Base-by-base conservation (phyloP, 2,329 filamentous ascomycete genomes). In the Keithomyces neogunnii region DNA sequence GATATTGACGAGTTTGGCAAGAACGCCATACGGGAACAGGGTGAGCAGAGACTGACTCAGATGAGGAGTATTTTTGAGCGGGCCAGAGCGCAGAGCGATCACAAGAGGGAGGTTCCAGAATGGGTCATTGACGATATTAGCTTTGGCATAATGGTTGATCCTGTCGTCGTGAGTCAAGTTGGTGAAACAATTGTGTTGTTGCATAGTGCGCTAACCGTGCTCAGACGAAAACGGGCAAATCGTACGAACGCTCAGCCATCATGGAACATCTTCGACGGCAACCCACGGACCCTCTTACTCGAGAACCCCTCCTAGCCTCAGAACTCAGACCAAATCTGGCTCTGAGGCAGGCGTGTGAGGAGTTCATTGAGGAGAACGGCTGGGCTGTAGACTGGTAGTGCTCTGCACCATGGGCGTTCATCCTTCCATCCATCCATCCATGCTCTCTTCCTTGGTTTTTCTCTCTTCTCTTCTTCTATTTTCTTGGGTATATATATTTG, bases 321-420 rank as follows among this genome's bases (percentile, higher is more conserved):
- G 89, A 96, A 44, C 67, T 97, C 50, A 76, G 90, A 42, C 86
- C 89, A 0, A 97, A 97, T 65, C 75, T 95, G 44, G 86, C 80
- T 1, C 73, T 97, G 52, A 89, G 85, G 65, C 80, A 88, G 49
- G 92, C 89, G 0, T 95, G 89, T 63, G 83, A 88, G 45, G 88
- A 93, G 58, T 97, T 95, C 61, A 72, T 96, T 53, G 78, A 87
- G 31, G 74, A 88, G 59, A 96, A 96, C 61, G 91, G 89, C 8
- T 96, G 93, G 88, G 89, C 90, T 1, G 90, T 88, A 39, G 91
- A 96, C 65, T 97, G 88, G 86, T 95, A 36, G 50, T 30, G 38
- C n/a, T 7, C 38, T 7, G 13, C 6, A 2, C 38, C 38, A 26
- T 26, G 5, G 38, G 5, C 19, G 19, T 13, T 2, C n/a, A 26